phyloP scores from a whole-genome alignment of 2,329 filamentous ascomycete species.

The Tolypocladium guangdongense region DNA sequence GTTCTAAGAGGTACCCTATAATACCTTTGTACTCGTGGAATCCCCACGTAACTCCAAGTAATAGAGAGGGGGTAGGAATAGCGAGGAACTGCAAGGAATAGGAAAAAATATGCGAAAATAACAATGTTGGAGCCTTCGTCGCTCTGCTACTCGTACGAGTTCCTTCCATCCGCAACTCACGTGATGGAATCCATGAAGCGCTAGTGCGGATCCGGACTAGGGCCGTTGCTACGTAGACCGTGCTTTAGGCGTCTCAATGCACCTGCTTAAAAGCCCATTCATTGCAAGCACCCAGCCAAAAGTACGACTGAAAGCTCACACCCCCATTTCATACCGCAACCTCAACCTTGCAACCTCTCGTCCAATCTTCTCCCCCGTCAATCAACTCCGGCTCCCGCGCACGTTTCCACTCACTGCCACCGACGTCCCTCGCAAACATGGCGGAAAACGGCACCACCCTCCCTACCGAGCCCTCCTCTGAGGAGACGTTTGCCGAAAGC shows the following conservation, averaged over 20 bases:
- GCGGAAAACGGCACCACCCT: constrained; percentile 38
- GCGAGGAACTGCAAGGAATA: too few species aligned
- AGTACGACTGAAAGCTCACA: constrained; percentile 11
- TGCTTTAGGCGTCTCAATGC: constrained; percentile 7
- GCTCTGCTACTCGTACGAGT: too few species aligned
- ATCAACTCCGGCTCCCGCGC: neutral
- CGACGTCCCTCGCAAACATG: constrained; percentile 18
- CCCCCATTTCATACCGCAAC: constrained; percentile 12
- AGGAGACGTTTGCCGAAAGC: constrained; percentile 35
- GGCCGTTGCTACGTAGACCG: constrained; percentile 19
- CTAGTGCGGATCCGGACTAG: constrained; percentile 15
- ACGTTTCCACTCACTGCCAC: neutral
- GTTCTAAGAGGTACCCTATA: too few species aligned
- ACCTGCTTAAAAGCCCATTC: constrained; percentile 16
- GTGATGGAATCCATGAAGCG: constrained; percentile 2
- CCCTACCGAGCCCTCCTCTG: constrained; percentile 31
- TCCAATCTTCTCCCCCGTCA: constrained; percentile 3
- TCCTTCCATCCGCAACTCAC: constrained; percentile 1
- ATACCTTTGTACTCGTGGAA: too few species aligned
- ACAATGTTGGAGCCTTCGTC: too few species aligned
- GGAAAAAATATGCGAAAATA: too few species aligned
- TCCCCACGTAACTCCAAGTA: too few species aligned
- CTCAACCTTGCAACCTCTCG: constrained; percentile 1
- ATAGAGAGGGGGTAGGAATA: too few species aligned
- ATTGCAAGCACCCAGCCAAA: constrained; percentile 7